These are phyloP conservation scores for Geotrichum macrosporum DNA, from an alignment of 1,139 yeast genomes.

Conservation along the genomic window DNA sequence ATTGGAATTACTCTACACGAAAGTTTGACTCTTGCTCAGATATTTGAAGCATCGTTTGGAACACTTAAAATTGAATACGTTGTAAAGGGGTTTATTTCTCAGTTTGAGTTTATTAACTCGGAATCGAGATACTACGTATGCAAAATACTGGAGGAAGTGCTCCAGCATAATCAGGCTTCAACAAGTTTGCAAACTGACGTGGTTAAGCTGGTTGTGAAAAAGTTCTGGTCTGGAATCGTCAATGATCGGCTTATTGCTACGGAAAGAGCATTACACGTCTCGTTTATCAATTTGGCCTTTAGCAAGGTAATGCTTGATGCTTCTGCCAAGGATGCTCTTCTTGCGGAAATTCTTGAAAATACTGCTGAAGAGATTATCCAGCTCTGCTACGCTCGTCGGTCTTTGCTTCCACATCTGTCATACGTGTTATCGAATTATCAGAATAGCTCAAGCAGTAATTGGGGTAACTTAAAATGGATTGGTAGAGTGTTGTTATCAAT, in stretches of 20 bases:
- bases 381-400: slow-evolving; percentile 58
- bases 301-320: slow-evolving; percentile 33
- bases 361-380: slow-evolving; percentile 36
- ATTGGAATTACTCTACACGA: too few species aligned
- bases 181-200: not conserved
- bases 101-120: slow-evolving; percentile 21
- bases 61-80: slow-evolving; percentile 4
- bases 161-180: not conserved
- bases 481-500: slow-evolving; percentile 48
- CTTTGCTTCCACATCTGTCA: slow-evolving; percentile 60
- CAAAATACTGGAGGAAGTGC: slow-evolving; percentile 9
- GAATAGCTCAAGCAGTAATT: slow-evolving; percentile 23
- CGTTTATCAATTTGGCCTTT: slow-evolving; percentile 49
- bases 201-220: slow-evolving; percentile 5
- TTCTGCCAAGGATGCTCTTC: slow-evolving; percentile 21
- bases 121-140: slow-evolving; percentile 23
- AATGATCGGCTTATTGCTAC: slow-evolving; percentile 60
- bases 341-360: slow-evolving; percentile 25
- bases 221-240: slow-evolving; percentile 56
- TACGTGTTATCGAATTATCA: slow-evolving; percentile 43
- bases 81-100: slow-evolving; percentile 15
- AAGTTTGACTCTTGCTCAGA: too few species aligned
- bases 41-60: too few species aligned
- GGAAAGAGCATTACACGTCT: slow-evolving; percentile 60
- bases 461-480: slow-evolving; percentile 55